Conservation (phyloP, 2,329 filamentous ascomycete species). For the Phaeosphaeria sp. region DNA sequence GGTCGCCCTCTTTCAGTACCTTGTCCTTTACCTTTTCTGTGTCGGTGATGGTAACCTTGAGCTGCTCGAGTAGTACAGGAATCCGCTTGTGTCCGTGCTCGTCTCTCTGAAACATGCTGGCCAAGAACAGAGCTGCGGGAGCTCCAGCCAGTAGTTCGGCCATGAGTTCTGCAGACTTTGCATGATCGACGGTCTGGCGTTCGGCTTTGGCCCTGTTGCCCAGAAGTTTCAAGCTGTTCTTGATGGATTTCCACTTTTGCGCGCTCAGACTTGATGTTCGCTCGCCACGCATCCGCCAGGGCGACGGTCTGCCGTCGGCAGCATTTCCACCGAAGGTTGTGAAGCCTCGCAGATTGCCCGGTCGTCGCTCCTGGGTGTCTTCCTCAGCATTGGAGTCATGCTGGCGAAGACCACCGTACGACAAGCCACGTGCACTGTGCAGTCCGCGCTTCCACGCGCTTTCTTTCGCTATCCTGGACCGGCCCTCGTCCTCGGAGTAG, state of each 20-base stretch:
- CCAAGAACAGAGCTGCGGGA: slow-evolving; percentile 90
- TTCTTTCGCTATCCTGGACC: slow-evolving; percentile 54
- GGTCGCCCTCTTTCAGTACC: slow-evolving; percentile 48
- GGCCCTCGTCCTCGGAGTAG: slow-evolving; percentile 59
- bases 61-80: slow-evolving; percentile 90
- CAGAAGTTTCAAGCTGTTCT: slow-evolving; percentile 82
- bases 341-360: slow-evolving; percentile 55
- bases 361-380: slow-evolving; percentile 47
- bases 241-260: slow-evolving; percentile 91
- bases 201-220: slow-evolving; percentile 83
- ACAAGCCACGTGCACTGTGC: slow-evolving; percentile 56
- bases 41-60: slow-evolving; percentile 86
- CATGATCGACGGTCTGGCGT: slow-evolving; percentile 83
- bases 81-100: slow-evolving; percentile 96
- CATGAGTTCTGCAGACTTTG: slow-evolving; percentile 95
- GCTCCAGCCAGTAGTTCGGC: slow-evolving; percentile 92
- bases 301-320: slow-evolving; percentile 49
- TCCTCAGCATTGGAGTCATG: slow-evolving; percentile 43
- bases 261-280: slow-evolving; percentile 61
- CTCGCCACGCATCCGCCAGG: slow-evolving; percentile 54
- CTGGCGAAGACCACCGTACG: slow-evolving; percentile 49
- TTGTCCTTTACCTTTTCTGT: slow-evolving; percentile 60
- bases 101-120: slow-evolving; percentile 97
- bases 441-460: slow-evolving; percentile 56
- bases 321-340: slow-evolving; percentile 52